Conservation (phyloP, 768 basidiomycete genomes). For the Mycena albidolilacea region DNA sequence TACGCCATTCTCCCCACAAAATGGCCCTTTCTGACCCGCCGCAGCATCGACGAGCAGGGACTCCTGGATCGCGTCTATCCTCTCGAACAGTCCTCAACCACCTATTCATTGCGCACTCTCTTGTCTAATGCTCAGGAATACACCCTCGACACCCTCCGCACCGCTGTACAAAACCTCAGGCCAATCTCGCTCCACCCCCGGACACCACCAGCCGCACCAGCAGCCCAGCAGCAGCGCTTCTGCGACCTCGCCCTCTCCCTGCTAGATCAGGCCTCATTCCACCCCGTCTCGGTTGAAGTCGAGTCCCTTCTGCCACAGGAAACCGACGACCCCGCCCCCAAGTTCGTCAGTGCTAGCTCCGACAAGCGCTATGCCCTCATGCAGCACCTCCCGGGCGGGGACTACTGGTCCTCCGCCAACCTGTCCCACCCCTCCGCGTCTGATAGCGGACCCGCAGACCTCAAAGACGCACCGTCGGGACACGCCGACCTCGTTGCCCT, state of each 20-base stretch:
- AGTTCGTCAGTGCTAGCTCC: constrained; percentile 46
- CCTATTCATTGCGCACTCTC: constrained; percentile 70
- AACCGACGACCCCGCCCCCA: constrained; percentile 39
- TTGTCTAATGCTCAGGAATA: constrained; percentile 68
- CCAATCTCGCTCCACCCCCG: constrained; percentile 80
- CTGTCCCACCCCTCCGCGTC: constrained; percentile 55
- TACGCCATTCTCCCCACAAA: constrained; percentile 47
- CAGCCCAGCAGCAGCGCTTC: constrained; percentile 80
- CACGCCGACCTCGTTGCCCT: constrained; percentile 85
- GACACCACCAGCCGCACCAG: constrained; percentile 72
- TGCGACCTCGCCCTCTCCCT: constrained; percentile 81
- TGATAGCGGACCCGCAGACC: constrained; percentile 48
- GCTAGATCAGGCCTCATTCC: constrained; percentile 77
- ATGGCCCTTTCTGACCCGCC: constrained; percentile 24
- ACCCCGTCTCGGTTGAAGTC: constrained; percentile 62
- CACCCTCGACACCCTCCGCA: constrained; percentile 69
- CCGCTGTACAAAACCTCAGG: constrained; percentile 76
- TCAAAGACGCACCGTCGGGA: constrained; percentile 70
- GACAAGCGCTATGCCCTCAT: constrained; percentile 78
- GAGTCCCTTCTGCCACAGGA: constrained; percentile 57
- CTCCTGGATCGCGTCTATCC: constrained; percentile 85
- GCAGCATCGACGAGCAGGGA: constrained; percentile 79
- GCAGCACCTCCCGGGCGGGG: constrained; percentile 82
- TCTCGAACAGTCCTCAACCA: constrained; percentile 56
- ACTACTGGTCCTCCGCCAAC: constrained; percentile 85